Percentiles rank a stretch among this genome's conserved stretches.
phyloP scores from a whole-genome alignment of 1,284 basidiomycete genomes.

The Entoloma clypeatum region DNA sequence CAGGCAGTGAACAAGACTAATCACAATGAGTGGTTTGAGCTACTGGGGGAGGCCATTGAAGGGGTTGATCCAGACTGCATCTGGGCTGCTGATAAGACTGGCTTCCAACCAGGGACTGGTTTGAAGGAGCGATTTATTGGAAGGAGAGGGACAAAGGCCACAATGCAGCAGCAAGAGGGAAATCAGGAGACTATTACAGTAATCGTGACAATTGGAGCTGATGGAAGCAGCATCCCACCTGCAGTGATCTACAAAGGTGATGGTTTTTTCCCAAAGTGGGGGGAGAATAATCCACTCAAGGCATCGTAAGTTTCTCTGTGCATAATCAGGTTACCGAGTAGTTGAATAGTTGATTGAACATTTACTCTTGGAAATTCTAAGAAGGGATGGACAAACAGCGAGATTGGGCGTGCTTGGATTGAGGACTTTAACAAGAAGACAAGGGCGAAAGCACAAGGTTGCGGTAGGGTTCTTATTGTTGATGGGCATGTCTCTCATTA shows the following conservation, averaged over 20 bases:
- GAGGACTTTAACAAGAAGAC: constrained; percentile 32
- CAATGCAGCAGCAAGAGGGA: constrained; percentile 30
- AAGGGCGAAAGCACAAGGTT: constrained; percentile 24
- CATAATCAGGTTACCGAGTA: no score
- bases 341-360: constrained; percentile 13
- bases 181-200: constrained; percentile 36
- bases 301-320: constrained; percentile 17
- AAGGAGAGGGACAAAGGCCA: constrained; percentile 21
- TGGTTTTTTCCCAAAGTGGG: constrained; percentile 25
- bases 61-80: constrained; percentile 19
- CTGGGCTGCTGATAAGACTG: constrained; percentile 27
- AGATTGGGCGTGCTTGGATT: constrained; percentile 32
- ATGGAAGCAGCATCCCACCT: constrained; percentile 23
- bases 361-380: constrained; percentile 20
- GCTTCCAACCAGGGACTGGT: constrained; percentile 20
- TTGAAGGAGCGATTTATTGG: constrained; percentile 26
- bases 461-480: constrained; percentile 27
- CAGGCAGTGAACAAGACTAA: constrained; percentile 34
- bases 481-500: constrained; percentile 39
- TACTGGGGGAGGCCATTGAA: constrained; percentile 24
- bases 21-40: constrained; percentile 22
- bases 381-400: constrained; percentile 39
- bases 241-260: constrained; percentile 30
- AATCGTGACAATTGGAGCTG: constrained; percentile 35
- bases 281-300: constrained; percentile 24